Evolutionary conservation across 2,329 filamentous ascomycete species (phyloP), one percentile per base, ranked within the genome.

Genomic region (Fusarium sp.): DNA sequence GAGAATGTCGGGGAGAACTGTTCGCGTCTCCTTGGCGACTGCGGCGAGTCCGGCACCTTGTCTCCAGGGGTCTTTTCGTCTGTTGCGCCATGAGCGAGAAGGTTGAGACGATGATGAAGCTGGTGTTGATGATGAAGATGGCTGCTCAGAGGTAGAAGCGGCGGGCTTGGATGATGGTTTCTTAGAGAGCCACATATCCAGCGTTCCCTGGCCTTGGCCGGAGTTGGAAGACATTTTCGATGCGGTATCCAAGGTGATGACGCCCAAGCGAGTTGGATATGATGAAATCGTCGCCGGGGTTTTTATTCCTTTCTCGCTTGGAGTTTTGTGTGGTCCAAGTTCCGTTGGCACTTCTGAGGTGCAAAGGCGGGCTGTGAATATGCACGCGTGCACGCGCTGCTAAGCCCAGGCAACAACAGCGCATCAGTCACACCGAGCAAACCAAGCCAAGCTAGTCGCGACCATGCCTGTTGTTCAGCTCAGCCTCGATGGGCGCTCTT

Each of bases 1-100:
- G 4, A 90, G 80, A 29, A 90, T 83, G 9, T 78, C 80, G 2
- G 88, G 88, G 1, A 90, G 84, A 6, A 85, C 80, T 3, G 73
- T 71, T 41, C 82, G 83, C 11, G 88, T 90, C 74, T 90, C 87
- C 59, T 80, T 78, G 7, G 88, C 87, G 20, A 84, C 80, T 9
- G 79, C 81, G 11, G 82, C 80, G n/a, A 90, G 83, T 11, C 72
- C 76, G 37, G 65, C 61, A 7, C 77, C 73, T 27, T 72, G 76
- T 39, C 76, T 69, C 50, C 58, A 73, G 27, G 65, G 69, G 48
- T 78, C 72, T 6, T 68, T 74, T n/a, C 64, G 73, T 29, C 57
- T 67, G 13, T 54, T 62, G 6, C 35, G 43, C 13, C 71, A 58
- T 27, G 65, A 39, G n/a, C 65, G 39, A 5, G 72, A 52, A 22